A percentile compares a stretch with the other conserved stretches of the same genome.
Evolutionary conservation across 2,329 filamentous ascomycete genomes (phyloP).

Genomic region (Paramyrothecium roridum): DNA sequence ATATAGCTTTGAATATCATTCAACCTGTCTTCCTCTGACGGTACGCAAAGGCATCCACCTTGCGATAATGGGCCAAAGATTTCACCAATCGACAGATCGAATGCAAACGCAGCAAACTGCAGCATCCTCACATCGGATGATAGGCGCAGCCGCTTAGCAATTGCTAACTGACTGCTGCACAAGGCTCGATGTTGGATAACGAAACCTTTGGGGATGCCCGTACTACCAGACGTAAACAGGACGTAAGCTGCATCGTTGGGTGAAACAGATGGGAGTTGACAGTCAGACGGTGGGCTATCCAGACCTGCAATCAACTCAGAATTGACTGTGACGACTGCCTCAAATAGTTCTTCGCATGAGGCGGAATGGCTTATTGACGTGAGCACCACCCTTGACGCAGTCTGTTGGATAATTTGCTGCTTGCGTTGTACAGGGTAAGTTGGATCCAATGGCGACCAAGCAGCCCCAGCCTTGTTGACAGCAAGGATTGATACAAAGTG

Average conservation of each 20-base stretch:
- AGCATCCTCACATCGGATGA: conserved; percentile 1
- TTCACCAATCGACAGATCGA: conserved; percentile 7
- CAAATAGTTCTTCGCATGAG: not conserved
- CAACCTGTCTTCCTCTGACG: conserved; percentile 15
- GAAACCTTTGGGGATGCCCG: conserved; percentile 13
- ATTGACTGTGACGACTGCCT: not conserved
- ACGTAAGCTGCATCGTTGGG: conserved; percentile 4
- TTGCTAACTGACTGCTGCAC: not conserved
- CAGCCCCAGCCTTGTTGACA: not conserved
- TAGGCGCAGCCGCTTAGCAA: not conserved
- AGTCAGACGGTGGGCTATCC: too few species aligned
- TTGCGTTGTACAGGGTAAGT: conserved; percentile 26
- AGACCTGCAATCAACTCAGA: too few species aligned
- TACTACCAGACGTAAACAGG: conserved; percentile 14
- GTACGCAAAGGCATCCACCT: conserved; percentile 18
- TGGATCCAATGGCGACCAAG: conserved; percentile 27
- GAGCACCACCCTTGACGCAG: not conserved
- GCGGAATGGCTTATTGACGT: not conserved
- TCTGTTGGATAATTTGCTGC: conserved; percentile 7
- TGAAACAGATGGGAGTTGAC: not conserved
- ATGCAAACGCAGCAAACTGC: conserved; percentile 9
- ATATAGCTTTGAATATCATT: conserved; percentile 9
- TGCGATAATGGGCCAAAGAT: conserved; percentile 6
- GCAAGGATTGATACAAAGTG: conserved; percentile 3
- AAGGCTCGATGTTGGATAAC: conserved; percentile 9